phyloP scores from a whole-genome alignment of 1,284 basidiomycete genomes.

The Cryptococcus depauperatus region DNA sequence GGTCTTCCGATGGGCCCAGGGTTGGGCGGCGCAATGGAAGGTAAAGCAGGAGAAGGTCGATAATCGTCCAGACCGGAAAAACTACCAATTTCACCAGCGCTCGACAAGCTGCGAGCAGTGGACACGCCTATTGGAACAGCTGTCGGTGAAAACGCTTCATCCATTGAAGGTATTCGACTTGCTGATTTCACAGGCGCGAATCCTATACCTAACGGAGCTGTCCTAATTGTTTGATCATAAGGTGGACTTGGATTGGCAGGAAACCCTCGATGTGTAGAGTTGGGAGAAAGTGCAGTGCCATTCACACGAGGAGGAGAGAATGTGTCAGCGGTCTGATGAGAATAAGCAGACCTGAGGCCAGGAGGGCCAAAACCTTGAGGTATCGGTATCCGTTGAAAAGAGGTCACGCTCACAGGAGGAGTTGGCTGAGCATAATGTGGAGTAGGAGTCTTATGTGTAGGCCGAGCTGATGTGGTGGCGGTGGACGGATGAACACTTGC shows the following conservation, averaged over 20 bases:
- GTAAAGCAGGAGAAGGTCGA: constrained; percentile 13
- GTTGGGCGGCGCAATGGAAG: constrained; percentile 16
- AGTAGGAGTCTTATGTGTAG: constrained; percentile 31
- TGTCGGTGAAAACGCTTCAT: constrained; percentile 31
- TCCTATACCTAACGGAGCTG: constrained; percentile 33
- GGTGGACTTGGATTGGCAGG: constrained; percentile 20
- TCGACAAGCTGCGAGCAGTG: constrained; percentile 9
- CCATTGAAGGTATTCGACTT: constrained; percentile 21
- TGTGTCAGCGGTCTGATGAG: constrained; percentile 18
- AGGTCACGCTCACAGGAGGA: constrained; percentile 12
- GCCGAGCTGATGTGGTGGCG: constrained; percentile 52
- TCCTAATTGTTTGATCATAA: constrained; percentile 22
- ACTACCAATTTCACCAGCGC: constrained; percentile 13
- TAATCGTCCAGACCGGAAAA: constrained; percentile 10
- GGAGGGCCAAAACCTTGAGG: constrained; percentile 14
- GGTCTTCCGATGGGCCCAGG: constrained; percentile 22
- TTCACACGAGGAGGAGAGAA: constrained; percentile 26
- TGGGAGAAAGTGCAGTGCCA: constrained; percentile 27
- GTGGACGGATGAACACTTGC: constrained; percentile 86
- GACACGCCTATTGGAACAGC: constrained; percentile 29
- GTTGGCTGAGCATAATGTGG: constrained; percentile 28
- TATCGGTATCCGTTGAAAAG: constrained; percentile 18
- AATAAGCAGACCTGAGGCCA: constrained; percentile 17
- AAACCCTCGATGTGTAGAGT: constrained; percentile 19
- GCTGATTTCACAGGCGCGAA: constrained; percentile 25